Evolutionary conservation across 257 asterid genomes (phyloP).

Genomic region (Nicotiana tomentosiformis): DNA sequence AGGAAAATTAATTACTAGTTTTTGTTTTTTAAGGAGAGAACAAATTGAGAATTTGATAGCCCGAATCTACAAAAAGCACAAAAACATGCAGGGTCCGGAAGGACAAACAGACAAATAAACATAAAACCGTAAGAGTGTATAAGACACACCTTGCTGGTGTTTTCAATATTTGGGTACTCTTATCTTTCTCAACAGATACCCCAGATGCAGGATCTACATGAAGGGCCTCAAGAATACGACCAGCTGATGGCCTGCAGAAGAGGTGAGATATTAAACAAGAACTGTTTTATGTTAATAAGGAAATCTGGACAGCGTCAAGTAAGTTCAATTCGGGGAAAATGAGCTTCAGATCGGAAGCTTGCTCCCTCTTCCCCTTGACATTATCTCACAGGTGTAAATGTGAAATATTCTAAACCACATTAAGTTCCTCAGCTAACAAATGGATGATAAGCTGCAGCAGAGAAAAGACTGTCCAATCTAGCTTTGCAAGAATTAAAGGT

Average conservation of each 20-base stretch:
- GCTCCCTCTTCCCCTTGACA: constrained; percentile 41
- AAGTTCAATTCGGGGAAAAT: constrained; percentile 39
- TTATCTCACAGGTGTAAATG: constrained; percentile 42
- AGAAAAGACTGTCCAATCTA: constrained; percentile 80
- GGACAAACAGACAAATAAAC: background rate
- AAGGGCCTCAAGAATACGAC: constrained; percentile 96
- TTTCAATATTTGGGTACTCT: constrained; percentile 54
- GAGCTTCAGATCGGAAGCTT: constrained; percentile 42
- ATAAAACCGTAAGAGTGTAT: background rate
- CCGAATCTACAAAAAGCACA: background rate
- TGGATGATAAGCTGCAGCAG: constrained; percentile 82
- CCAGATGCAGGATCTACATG: constrained; percentile 98
- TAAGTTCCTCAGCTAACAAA: constrained; percentile 49
- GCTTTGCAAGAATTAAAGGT: constrained; percentile 88
- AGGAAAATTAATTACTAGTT: background rate
- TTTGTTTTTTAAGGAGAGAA: background rate
- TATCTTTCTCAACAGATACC: constrained; percentile 73
- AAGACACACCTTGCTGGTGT: constrained; percentile 44
- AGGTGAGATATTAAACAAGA: constrained; percentile 46
- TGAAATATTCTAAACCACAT: constrained; percentile 45
- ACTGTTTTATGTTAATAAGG: constrained; percentile 17
- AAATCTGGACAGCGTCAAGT: constrained; percentile 39
- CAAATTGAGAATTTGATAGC: background rate
- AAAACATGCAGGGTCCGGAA: background rate
- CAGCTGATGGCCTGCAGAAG: constrained; percentile 86